Conservation (phyloP, 805 yeast species). For the Pachysolen tannophilus region DNA sequence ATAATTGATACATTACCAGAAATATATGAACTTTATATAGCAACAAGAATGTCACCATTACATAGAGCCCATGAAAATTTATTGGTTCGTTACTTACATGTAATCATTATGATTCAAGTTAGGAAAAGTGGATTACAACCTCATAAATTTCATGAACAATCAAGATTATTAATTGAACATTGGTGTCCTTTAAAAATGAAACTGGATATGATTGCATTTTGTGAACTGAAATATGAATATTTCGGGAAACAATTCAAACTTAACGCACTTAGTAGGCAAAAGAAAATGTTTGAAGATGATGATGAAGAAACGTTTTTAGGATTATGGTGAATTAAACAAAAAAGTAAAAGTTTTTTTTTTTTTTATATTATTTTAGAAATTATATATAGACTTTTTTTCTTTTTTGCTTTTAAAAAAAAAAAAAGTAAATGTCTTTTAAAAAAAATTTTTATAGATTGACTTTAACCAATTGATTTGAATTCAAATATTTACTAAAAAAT, state of each 20-base stretch:
- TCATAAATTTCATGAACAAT: too few relatives aligned
- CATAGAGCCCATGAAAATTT: too few relatives aligned
- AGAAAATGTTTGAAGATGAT: conserved; percentile 6
- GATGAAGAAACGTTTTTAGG: conserved; percentile 11
- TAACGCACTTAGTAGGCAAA: conserved; percentile 9
- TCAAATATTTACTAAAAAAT: conserved; percentile 64
- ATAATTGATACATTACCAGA: conserved; percentile 8
- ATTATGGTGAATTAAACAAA: not conserved
- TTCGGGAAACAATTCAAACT: too few relatives aligned
- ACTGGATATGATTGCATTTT: too few relatives aligned
- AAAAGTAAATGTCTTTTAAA: too few relatives aligned
- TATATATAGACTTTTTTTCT: too few relatives aligned
- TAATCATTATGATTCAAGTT: conserved; percentile 4
- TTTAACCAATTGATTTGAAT: conserved; percentile 55
- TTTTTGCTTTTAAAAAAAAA: too few relatives aligned
- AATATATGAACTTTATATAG: conserved; percentile 16
- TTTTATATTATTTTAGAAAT: too few relatives aligned
- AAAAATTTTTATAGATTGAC: conserved; percentile 8
- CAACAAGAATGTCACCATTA: conserved; percentile 13
- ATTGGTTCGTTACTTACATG: conserved; percentile 4
- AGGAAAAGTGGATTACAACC: conserved; percentile 11
- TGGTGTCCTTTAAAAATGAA: too few relatives aligned
- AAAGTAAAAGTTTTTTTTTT: too few relatives aligned
- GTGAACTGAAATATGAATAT: too few relatives aligned
- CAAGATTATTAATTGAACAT: conserved; percentile 19